Base-by-base conservation (phyloP, 1,139 yeast species). In the Scheffersomyces insectosa region DNA sequence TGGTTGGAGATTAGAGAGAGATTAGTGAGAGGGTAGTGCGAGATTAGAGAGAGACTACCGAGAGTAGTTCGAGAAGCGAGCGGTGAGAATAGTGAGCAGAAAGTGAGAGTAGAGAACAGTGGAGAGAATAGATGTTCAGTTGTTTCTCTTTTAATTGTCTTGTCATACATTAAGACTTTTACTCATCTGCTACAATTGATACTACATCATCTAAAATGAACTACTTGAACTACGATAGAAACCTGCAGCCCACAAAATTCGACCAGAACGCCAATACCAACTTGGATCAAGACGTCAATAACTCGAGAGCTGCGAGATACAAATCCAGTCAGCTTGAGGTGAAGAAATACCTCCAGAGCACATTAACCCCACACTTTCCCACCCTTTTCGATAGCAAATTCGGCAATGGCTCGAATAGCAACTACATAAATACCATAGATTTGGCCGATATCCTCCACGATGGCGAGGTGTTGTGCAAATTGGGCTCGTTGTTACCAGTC, bases 391-490 rank as follows among this genome's bases (percentile, higher is more conserved):
- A 39, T 12, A 40, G 20, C 16, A 48, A 48, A 39, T 52, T 44
- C 30, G 46, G 46, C 5, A 31, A 31, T 13, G 34, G 23, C 80
- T 4, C 54, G 47, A 27, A 49, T 40, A 46, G 48, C 6, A 38
- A 43, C 5, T 41, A 33, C 12, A 31, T 31, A 31, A 74, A 72
- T 33, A 55, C 29, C 12, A 32, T 38, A 5, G 60, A 54, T 27
- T 47, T 86, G 28, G 60, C 85, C 31, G 82, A 77, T 2, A 62
- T 71, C 3, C 68, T 89, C 15, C 82, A 80, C 52, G 86, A 81
- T 52, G 96, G 96, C 2, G 78, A 77, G 3, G 62, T 81, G 0
- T 66, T 89, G 15, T 86, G 95, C 59, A 63, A 68, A 54, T 61
- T 72, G 38, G 82, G 79, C 1, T 51, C 59, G 30, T 50, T 55